A percentile compares a stretch with the other conserved stretches of the same genome.
phyloP scores from a whole-genome alignment of 805 yeast species.

The Kluyveromyces nonfermentans region DNA sequence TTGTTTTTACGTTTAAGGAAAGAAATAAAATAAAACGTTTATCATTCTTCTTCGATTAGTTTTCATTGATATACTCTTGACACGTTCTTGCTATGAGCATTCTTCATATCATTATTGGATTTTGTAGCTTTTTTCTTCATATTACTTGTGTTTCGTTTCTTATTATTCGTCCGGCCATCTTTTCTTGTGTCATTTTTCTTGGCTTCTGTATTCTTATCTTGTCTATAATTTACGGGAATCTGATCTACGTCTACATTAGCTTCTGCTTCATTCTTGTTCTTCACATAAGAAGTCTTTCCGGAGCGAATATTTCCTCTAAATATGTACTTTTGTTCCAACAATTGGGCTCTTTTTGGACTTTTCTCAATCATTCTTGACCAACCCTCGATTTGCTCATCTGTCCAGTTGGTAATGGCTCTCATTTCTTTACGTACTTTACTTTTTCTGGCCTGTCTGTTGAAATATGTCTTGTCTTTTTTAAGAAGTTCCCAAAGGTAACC shows the following conservation, averaged over 20 bases:
- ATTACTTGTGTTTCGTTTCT: slow-evolving; percentile 35
- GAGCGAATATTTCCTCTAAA: slow-evolving; percentile 33
- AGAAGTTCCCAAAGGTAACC: slow-evolving; percentile 45
- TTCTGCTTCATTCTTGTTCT: slow-evolving; percentile 14
- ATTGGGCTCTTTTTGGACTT: slow-evolving; percentile 51
- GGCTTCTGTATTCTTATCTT: neutral
- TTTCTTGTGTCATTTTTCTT: neutral
- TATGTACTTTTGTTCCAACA: slow-evolving; percentile 54
- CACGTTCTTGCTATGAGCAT: slow-evolving; percentile 51
- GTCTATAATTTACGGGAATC: slow-evolving; percentile 3
- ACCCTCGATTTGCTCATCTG: slow-evolving; percentile 88
- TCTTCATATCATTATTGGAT: slow-evolving; percentile 59
- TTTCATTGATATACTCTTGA: slow-evolving; percentile 8
- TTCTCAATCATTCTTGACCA: slow-evolving; percentile 74
- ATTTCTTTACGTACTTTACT: slow-evolving; percentile 42
- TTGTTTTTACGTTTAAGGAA: neutral
- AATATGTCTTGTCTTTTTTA: slow-evolving; percentile 40
- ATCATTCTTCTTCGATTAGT: neutral
- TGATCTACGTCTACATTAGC: slow-evolving; percentile 6
- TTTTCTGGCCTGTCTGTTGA: slow-evolving; percentile 43
- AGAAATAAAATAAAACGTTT: too few relatives aligned
- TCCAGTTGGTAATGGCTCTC: slow-evolving; percentile 51
- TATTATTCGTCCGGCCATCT: slow-evolving; percentile 11
- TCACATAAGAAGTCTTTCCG: slow-evolving; percentile 26
- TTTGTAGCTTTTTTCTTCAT: slow-evolving; percentile 46